Base-by-base conservation (phyloP, 2,329 filamentous ascomycete genomes). In the Epichloe uncinata region DNA sequence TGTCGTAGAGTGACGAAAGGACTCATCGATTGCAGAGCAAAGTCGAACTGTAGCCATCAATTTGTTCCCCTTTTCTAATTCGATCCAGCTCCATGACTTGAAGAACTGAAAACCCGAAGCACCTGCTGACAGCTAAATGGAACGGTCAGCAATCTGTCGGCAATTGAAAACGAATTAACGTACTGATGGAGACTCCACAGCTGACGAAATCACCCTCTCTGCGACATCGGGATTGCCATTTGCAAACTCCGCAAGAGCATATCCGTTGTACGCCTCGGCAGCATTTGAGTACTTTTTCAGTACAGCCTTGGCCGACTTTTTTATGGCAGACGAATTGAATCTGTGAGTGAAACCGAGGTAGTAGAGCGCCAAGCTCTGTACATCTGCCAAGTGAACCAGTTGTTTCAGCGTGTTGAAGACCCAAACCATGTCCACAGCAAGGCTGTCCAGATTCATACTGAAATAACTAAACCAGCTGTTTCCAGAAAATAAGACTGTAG, bases 251-350 rank as follows among this genome's bases (percentile, higher is more conserved):
- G 88, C 78, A 13, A 87, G 66, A 0, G 84, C 87, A 60, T 91
- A 95, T 0, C 82, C 79, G 56, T 88, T 85, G 65, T 94, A 96
- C 0, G 96, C 69, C 13, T 73, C 69, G 3, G 86, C 63, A 56
- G 80, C 84, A 1, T 78, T 72, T 0, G 81, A 72, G 50, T 79
- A 77, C 45, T 73, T 73, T 60, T 85, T 91, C n/a, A 96, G 66
- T 0, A 95, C 69, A 6, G 67, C 66, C 58, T 87, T 95, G 0
- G 87, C 86, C 6, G 75, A 71, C 60, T 87, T 94, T 56, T 78
- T 83, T 22, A 81, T 78, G 2, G 67, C 70, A 1, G 64, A 59
- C 0, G 75, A 69, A 42, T 81, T 75, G 50, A 42, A 77, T 75
- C 0, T 65, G 60, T 46, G 75, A 77, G 57, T 79, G 44, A 91